Evolutionary conservation across 371 early-diverging fungal genomes (phyloP).

Genomic region (Mortierella sp.): DNA sequence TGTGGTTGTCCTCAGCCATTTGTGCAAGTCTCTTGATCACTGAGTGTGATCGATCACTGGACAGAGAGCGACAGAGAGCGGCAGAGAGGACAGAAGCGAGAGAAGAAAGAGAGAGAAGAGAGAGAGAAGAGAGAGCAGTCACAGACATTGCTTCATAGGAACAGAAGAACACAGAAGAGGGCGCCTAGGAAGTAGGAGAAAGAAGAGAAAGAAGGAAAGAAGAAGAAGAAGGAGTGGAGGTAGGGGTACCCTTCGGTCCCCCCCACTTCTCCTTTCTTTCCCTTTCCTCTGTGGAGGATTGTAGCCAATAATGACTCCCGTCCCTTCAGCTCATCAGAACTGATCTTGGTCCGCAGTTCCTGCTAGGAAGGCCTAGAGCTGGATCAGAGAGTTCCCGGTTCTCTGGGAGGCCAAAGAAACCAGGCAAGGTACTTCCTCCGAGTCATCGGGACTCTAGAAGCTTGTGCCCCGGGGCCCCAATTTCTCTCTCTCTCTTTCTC

Average conservation of each 20-base stretch:
- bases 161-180: not conserved
- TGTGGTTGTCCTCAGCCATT: not conserved
- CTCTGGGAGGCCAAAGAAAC: too few relatives aligned
- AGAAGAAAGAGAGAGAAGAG: not conserved
- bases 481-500: too few relatives aligned
- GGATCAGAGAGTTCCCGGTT: too few relatives aligned
- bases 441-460: too few relatives aligned
- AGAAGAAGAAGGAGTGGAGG: constrained; percentile 4
- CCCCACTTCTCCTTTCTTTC: too few relatives aligned
- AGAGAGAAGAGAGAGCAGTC: not conserved
- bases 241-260: not conserved
- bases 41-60: not conserved
- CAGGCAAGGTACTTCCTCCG: too few relatives aligned
- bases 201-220: not conserved
- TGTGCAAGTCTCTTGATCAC: not conserved
- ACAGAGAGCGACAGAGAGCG: not conserved
- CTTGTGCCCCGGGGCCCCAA: too few relatives aligned
- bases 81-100: not conserved
- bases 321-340: too few relatives aligned
- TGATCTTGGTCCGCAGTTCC: too few relatives aligned
- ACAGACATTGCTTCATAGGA: not conserved
- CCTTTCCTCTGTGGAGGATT: not conserved
- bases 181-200: not conserved
- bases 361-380: too few relatives aligned
- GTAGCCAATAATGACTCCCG: too few relatives aligned